A percentile compares a stretch with the other conserved stretches of the same genome.
Evolutionary conservation across 2,329 filamentous ascomycete genomes (phyloP).

Genomic region (Fusarium ambrosium): DNA sequence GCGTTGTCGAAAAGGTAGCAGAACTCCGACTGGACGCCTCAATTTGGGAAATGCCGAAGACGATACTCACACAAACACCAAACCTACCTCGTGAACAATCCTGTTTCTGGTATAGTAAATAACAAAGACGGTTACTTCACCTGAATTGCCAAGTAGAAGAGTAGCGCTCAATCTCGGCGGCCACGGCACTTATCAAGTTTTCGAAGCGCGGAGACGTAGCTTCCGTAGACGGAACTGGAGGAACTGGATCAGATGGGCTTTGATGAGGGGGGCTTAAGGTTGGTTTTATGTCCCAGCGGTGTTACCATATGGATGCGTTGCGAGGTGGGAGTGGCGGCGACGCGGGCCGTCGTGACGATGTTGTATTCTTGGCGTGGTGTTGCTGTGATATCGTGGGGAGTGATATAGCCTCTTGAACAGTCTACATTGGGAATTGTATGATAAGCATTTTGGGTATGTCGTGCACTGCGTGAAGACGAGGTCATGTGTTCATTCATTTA

Average conservation of each 20-base stretch:
- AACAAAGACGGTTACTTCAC: constrained; percentile 51
- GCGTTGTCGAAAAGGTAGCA: neutral
- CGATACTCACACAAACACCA: constrained; percentile 55
- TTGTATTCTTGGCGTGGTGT: constrained; percentile 57
- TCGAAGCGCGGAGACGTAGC: constrained; percentile 63
- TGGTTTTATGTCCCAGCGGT: constrained; percentile 59
- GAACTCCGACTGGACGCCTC: neutral
- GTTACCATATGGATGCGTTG: constrained; percentile 67
- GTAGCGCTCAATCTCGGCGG: constrained; percentile 50
- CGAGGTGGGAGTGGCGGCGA: constrained; percentile 64
- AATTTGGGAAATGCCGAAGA: neutral
- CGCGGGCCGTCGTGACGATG: constrained; percentile 61
- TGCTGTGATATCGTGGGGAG: constrained; percentile 59
- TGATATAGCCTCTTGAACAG: constrained; percentile 41
- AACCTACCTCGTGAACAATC: constrained; percentile 57
- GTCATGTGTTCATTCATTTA: neutral
- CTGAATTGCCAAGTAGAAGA: constrained; percentile 46
- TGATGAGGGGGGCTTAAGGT: constrained; percentile 61
- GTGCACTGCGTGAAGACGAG: neutral
- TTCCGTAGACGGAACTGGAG: constrained; percentile 64
- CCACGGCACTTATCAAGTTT: constrained; percentile 42
- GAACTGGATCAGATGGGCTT: constrained; percentile 66
- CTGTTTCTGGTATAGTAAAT: constrained; percentile 58
- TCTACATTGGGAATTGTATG: too few relatives aligned
- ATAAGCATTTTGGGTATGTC: too few relatives aligned